A percentile compares a stretch with the other conserved stretches of the same genome.
Conservation (phyloP, 495 filamentous ascomycete species). For the Penicillium nucicola region DNA sequence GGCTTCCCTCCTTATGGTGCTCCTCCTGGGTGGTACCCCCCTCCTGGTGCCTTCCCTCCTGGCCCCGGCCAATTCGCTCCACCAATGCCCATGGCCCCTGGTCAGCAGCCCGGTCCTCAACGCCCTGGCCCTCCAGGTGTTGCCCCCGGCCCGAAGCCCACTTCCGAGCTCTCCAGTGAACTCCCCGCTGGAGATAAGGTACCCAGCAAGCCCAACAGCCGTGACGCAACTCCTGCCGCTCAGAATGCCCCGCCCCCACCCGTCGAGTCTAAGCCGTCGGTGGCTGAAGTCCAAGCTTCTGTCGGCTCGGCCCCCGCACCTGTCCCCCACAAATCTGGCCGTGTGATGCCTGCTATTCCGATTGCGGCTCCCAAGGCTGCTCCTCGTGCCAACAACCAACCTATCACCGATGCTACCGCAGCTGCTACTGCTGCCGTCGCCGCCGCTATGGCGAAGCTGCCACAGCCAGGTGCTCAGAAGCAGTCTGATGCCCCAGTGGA, state of each 20-base stretch:
- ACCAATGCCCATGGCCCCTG: conserved; percentile 50
- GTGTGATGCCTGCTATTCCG: conserved; percentile 70
- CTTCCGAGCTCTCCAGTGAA: conserved; percentile 45
- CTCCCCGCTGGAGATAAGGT: conserved; percentile 40
- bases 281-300: conserved; percentile 49
- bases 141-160: conserved; percentile 30
- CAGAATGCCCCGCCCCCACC: conserved; percentile 53
- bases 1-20: conserved; percentile 51
- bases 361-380: conserved; percentile 41
- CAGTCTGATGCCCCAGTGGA: conserved; percentile 59
- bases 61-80: conserved; percentile 56
- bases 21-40: conserved; percentile 75
- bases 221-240: conserved; percentile 35
- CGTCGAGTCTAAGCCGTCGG: conserved; percentile 64
- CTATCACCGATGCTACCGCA: conserved; percentile 69
- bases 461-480: conserved; percentile 45
- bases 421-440: conserved; percentile 84
- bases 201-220: conserved; percentile 32
- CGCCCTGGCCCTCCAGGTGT: conserved; percentile 32
- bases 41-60: conserved; percentile 69
- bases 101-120: conserved; percentile 47
- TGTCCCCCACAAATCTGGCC: conserved; percentile 55
- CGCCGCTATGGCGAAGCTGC: conserved; percentile 82
- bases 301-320: conserved; percentile 42
- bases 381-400: conserved; percentile 30